Base-by-base conservation (phyloP, 768 basidiomycete species). In the Leccinum ochraceum region DNA sequence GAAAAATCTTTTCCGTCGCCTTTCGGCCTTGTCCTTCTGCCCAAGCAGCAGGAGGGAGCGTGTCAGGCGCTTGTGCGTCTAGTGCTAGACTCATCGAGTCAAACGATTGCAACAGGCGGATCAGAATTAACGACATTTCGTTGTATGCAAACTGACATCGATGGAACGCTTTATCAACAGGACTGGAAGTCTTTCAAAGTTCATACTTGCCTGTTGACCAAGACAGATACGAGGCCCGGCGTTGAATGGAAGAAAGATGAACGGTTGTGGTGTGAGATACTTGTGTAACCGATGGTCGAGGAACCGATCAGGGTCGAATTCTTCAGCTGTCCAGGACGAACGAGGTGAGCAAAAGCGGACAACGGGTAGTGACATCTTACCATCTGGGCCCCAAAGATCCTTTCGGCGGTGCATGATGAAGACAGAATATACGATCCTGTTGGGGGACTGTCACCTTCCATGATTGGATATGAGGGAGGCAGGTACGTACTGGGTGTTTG, bases 291-390 rank as follows among this genome's bases (percentile, higher is more conserved):
- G 78, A 10, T 84, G 77, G 67, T 89, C 88, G 49, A 89, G 75
- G 77, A 87, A 90, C 4, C 88, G 82, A 61, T 88, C 86, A 0
- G 88, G 88, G 66, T 90, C 88, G 58, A 89, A 89, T 67, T 84
- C 80, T 52, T 83, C 77, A 4, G 87, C 87, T 87, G 61, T 46
- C 22, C 32, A 36, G 24, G 30, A 20, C 3, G 9, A 55, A n/a
- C 10, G 14, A 24, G 53, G 14, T 57, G 22, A 60, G 58, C 58
- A 9, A 30, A 11, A 3, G 24, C 1, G 3, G n/a, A 42, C 14
- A 6, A 6, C 16, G 13, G 9, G 13, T 10, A 16, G 13, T 49
- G 44, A 14, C 7, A n/a, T 7, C 57, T 58, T 53, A 86, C 86
- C 86, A 69, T 88, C 88, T 9, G 87, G 86, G 7, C 88, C 88